Evolutionary conservation across 257 asterid species (phyloP).

Genomic region (Anisodus tanguticus): DNA sequence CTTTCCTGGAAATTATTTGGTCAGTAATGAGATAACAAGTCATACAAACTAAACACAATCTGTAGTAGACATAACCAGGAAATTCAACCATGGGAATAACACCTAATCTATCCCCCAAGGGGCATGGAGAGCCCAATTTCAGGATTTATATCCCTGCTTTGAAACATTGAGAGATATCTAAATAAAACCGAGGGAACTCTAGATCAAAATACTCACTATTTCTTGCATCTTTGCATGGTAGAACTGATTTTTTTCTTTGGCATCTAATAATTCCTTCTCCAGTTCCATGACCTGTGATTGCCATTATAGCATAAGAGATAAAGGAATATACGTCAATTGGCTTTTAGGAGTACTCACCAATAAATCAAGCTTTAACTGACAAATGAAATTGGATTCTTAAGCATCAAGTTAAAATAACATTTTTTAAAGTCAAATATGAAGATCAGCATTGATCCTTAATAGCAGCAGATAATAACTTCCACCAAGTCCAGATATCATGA

Average conservation of each 20-base stretch:
- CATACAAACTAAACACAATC: conserved; percentile 7
- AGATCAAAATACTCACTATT: conserved; percentile 65
- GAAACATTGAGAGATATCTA: neutral
- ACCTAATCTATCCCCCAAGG: neutral
- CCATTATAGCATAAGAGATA: conserved; percentile 27
- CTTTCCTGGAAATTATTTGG: neutral
- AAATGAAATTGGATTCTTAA: neutral
- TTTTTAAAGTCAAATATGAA: neutral
- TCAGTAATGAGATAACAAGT: neutral
- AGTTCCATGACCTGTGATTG: conserved; percentile 80
- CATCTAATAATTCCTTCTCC: conserved; percentile 92
- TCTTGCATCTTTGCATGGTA: conserved; percentile 96
- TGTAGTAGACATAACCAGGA: conserved; percentile 15
- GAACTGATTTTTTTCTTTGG: conserved; percentile 85
- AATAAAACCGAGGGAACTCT: neutral
- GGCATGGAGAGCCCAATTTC: neutral
- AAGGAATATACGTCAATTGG: neutral
- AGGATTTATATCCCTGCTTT: neutral
- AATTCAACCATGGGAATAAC: conserved; percentile 2
- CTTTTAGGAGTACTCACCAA: conserved; percentile 21
- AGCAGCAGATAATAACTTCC: conserved; percentile 9
- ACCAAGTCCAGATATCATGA: neutral
- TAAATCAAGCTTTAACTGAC: conserved; percentile 18
- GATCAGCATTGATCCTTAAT: conserved; percentile 4
- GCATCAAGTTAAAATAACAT: neutral